Evolutionary conservation across 306 rosid species (phyloP), one percentile per base, ranked within the genome.

Genomic region (Vachellia pachyceras): DNA sequence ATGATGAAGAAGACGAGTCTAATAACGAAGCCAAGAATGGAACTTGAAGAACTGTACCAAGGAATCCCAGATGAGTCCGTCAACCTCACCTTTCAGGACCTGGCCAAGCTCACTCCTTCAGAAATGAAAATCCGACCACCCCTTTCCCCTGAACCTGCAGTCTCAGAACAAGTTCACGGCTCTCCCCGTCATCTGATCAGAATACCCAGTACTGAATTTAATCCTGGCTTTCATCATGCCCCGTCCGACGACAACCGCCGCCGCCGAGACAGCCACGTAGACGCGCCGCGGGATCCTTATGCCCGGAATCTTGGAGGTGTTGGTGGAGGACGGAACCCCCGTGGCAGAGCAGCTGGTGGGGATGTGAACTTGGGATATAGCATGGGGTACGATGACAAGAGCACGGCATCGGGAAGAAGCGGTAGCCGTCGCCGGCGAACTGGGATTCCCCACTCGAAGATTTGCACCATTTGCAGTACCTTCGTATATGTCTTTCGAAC

Each of bases 11-110:
- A 13, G 69, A 35, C 69, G 20, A 33, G 80, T 29, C 2, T 79
- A 17, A 2, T 84, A 67, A 22, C 7, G 65, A 94, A 85, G 82
- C 94, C 93, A 77, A 90, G 72, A 79, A 80, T 60, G 73, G 90
- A 82, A 86, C 94, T 92, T 61, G 97, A 92, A 77, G 92, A 93
- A 84, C 35, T 94, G 69, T 92, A 94, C 82, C 85, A 50, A 25
- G 97, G 97, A 23, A 82, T 95, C 40, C 97, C 97, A 41, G 97
- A 95, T 57, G 98, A 95, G 20, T 92, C 97, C 0, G 97, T 91
- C 37, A 89, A 95, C 80, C 97, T 90, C 25, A 91, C 98, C n/a
- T 92, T 95, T 75, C 85, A 91, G 75, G 90, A 92, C 88, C 83
- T 91, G 1, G 91, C 95, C 46, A 81, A 87, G 3, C 65, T 85